Base-by-base conservation (phyloP, 345 rosid species). In the Salix exigua region DNA sequence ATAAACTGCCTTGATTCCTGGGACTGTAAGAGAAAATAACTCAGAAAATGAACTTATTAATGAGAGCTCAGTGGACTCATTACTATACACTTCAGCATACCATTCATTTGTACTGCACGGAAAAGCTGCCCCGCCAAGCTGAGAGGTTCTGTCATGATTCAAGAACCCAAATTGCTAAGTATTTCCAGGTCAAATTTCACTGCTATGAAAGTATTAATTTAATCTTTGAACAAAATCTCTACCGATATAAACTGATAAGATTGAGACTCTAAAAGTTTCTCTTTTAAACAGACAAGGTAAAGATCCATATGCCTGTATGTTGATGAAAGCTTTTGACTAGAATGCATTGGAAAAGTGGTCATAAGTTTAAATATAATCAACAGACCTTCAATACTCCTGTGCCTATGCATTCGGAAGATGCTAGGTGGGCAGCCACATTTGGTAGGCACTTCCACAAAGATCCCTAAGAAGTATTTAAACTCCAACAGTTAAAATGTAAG, bases 21-120 rank as follows among this genome's bases (percentile, higher is more conserved):
- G 89, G 19, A 84, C 86, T 87, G 66, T 37, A 75, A 16, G 31
- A 55, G 33, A 75, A 9, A 71, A 53, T 63, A 21, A 74, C 71
- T 74, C 66, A 61, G 30, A 61, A 51, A 12, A 25, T 17, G 60
- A 38, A 30, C n/a, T 33, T 79, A 10, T 51, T 51, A 51, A 18
- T 18, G 58, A 31, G 68, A 65, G 9, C 38, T 66, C n/a, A 17
- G 42, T 60, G 67, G 60, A 73, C 60, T 40, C 58, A 76, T 75
- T 70, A 31, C 79, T 84, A 68, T 60, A 73, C 2, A 26, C 31
- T 17, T 64, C 25, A 19, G 25, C 44, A 30, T 66, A 66, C 70
- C 70, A 33, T 18, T 21, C 21, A 66, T 66, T 35, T 66, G 70
- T 19, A 66, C 16, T 37, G 46, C 46, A 33, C 46, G 70, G 70